Percentiles rank a stretch among this genome's conserved stretches.
phyloP scores from a whole-genome alignment of 1,284 basidiomycete species.

The Amylostereum chailletii region DNA sequence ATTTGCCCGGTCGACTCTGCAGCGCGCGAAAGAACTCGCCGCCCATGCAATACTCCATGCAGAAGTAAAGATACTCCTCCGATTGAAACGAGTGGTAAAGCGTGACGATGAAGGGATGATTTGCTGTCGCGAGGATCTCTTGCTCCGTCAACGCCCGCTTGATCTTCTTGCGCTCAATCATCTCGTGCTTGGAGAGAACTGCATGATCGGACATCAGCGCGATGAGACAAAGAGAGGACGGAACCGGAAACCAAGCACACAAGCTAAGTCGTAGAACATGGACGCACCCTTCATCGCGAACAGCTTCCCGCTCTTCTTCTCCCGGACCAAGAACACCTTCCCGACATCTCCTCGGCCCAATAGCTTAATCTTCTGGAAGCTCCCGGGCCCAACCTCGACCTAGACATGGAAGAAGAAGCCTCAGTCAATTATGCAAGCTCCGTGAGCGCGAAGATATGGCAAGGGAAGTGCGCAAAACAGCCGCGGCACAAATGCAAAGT shows the following conservation, averaged over 20 bases:
- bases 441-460: slow-evolving; percentile 1
- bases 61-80: slow-evolving; percentile 94
- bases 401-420: slow-evolving; percentile 18
- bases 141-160: slow-evolving; percentile 94
- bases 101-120: slow-evolving; percentile 97
- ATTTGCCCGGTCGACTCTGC: slow-evolving; percentile 92
- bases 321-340: slow-evolving; percentile 90
- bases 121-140: slow-evolving; percentile 92
- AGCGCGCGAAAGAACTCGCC: slow-evolving; percentile 98
- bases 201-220: slow-evolving; percentile 10
- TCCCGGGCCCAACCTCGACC: slow-evolving; percentile 87
- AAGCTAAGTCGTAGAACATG: neutral
- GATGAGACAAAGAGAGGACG: neutral
- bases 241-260: neutral
- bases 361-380: slow-evolving; percentile 92
- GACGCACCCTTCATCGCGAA: slow-evolving; percentile 92
- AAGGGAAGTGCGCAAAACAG: neutral
- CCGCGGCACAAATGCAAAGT: too few species aligned
- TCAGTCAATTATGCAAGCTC: neutral
- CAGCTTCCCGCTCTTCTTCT: slow-evolving; percentile 90
- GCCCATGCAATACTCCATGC: slow-evolving; percentile 99
- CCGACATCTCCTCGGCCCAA: slow-evolving; percentile 95
- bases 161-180: slow-evolving; percentile 98
- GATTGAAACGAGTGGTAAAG: slow-evolving; percentile 97
- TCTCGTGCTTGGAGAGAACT: slow-evolving; percentile 96